Evolutionary conservation across 2,329 filamentous ascomycete genomes (phyloP), one percentile per base, ranked within the genome.

Genomic region (Elsinoe perseae): DNA sequence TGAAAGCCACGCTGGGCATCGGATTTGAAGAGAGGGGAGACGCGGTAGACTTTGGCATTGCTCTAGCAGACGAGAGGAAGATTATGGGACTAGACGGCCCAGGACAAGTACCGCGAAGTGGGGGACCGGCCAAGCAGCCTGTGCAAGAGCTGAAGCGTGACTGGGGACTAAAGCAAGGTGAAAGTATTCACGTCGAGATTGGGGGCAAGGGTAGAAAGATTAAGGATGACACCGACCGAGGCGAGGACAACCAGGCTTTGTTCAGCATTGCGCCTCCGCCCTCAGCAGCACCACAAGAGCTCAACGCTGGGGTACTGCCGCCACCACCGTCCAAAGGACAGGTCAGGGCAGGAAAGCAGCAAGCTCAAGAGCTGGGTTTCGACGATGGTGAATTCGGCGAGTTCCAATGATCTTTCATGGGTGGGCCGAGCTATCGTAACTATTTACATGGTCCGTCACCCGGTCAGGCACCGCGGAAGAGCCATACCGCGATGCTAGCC

Each of bases 311-410:
- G 46, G 75, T 56, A 58, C 76, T 80, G 56, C 83, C 86, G 5
- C 85, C 87, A 25, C 85, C 86, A 6, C 85, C 85, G 1, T 82
- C 77, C 59, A 80, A 79, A 12, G 75, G 76, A 61, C 80, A 81
- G 58, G 76, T 81, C n/a, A 83, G 80, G 71, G 75, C 80, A 54
- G 77, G 40, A 8, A 53, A 68, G 28, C 64, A 65, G 44, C 62
- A 63, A 54, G 74, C 75, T 14, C 69, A 84, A 65, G 84, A 89
- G 58, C 65, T 92, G 61, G 88, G 88, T 0, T 93, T 93, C 64
- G 89, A 95, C 65, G 87, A 95, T 68, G 89, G 89, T 1, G 86
- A 92, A 66, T 91, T 90, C 79, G 89, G 88, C 18, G 89, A 95
- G 71, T 95, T 95, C 73, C 77, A 80, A 65, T 80, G 63, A 69